These are phyloP conservation scores for Stephania yunnanensis DNA, from an alignment of 164 flowering plant species.

Conservation along the genomic window DNA sequence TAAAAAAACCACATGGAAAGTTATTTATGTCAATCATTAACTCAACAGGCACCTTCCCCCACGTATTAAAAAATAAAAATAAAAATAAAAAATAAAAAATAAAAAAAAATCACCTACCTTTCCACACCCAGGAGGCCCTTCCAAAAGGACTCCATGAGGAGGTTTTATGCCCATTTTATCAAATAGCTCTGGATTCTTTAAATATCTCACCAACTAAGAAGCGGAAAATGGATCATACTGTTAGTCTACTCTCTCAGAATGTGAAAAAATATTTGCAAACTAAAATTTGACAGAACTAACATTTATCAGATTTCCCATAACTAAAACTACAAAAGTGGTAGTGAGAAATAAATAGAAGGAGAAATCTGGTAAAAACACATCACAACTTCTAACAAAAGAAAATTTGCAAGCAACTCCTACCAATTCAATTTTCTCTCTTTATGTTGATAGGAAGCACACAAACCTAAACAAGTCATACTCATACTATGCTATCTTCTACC, in stretches of 20 bases:
- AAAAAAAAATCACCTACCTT: slow-evolving; percentile 50
- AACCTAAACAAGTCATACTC: too few species aligned
- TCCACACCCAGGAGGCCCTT: slow-evolving; percentile 99
- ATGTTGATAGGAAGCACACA: too few species aligned
- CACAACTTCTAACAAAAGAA: not conserved
- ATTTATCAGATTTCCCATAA: not conserved
- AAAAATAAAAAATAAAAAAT: slow-evolving; percentile 6
- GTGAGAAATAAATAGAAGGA: not conserved
- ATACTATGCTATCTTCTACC: too few species aligned
- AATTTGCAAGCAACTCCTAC: not conserved
- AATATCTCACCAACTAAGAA: slow-evolving; percentile 77
- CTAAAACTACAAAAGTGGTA: not conserved
- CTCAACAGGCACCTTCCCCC: not conserved
- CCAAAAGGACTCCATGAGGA: slow-evolving; percentile 98
- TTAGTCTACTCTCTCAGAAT: slow-evolving; percentile 5
- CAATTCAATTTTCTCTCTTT: too few species aligned
- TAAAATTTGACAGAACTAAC: not conserved
- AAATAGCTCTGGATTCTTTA: slow-evolving; percentile 93
- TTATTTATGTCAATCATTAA: not conserved
- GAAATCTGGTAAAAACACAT: not conserved
- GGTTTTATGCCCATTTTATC: slow-evolving; percentile 95
- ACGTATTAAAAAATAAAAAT: not conserved
- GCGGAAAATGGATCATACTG: slow-evolving; percentile 1
- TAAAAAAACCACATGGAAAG: slow-evolving; percentile 21
- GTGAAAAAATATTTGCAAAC: slow-evolving; percentile 2